A percentile compares a stretch with the other conserved stretches of the same genome.
Evolutionary conservation across 169 alveolate species (phyloP).

Genomic region (Ichthyophthirius multifiliis): DNA sequence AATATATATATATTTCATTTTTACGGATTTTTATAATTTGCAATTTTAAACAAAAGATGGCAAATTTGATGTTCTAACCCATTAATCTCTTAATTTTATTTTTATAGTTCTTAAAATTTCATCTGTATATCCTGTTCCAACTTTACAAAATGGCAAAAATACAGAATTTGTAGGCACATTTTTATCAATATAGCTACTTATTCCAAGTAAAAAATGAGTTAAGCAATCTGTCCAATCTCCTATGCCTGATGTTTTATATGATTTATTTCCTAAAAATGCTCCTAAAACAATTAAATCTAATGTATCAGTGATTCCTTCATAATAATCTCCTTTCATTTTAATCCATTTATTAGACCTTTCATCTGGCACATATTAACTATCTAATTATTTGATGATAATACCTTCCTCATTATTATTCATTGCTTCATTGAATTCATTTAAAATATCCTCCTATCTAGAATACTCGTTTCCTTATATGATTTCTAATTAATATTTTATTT

Average conservation of each 20-base stretch:
- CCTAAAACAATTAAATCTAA: conserved; percentile 77
- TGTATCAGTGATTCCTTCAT: conserved; percentile 75
- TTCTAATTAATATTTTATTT: conserved; percentile 64
- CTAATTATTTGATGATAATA: conserved; percentile 61
- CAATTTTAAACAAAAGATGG: conserved; percentile 57
- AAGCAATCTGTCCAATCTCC: conserved; percentile 71
- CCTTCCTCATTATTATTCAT: conserved; percentile 79
- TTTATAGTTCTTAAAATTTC: conserved; percentile 49
- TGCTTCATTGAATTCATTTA: conserved; percentile 63
- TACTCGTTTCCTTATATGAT: conserved; percentile 60
- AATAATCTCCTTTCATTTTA: conserved; percentile 82
- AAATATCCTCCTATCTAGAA: conserved; percentile 51
- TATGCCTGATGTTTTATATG: conserved; percentile 44
- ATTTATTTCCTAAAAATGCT: conserved; percentile 78
- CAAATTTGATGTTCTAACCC: conserved; percentile 44
- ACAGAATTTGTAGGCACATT: conserved; percentile 54
- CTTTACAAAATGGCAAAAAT: conserved; percentile 75
- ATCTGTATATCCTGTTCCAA: conserved; percentile 76
- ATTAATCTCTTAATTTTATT: conserved; percentile 54
- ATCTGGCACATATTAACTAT: conserved; percentile 68
- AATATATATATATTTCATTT: too few relatives aligned
- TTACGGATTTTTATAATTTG: conserved; percentile 21
- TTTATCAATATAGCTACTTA: conserved; percentile 51
- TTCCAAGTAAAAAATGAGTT: conserved; percentile 71
- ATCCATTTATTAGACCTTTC: conserved; percentile 78